These are phyloP conservation scores for Diaporthe humulicola DNA, from an alignment of 2,329 filamentous ascomycete genomes.

Conservation along the genomic window DNA sequence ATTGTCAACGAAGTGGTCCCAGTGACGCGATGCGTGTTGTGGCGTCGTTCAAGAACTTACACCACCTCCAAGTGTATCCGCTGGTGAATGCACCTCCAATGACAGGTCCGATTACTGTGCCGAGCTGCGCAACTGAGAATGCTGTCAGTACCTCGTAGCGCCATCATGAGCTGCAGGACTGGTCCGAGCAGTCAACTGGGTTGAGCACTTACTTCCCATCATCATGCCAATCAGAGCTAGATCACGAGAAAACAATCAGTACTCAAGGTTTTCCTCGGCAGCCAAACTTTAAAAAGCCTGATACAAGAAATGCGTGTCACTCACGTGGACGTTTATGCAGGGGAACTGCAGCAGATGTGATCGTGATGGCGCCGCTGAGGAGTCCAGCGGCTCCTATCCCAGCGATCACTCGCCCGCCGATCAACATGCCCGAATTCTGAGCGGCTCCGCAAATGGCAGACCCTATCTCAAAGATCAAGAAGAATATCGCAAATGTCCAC, in stretches of 20 bases:
- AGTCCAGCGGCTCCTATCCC: slow-evolving; percentile 66
- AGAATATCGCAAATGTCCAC: slow-evolving; percentile 56
- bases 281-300: too few species aligned
- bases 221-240: slow-evolving; percentile 41
- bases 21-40: not conserved
- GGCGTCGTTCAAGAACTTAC: slow-evolving; percentile 39
- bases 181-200: too few species aligned
- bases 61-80: slow-evolving; percentile 51
- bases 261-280: too few species aligned
- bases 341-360: slow-evolving; percentile 56
- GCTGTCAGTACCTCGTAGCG: not conserved
- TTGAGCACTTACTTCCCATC: slow-evolving; percentile 34
- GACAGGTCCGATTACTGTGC: slow-evolving; percentile 45
- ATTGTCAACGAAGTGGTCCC: too few species aligned
- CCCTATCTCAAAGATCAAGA: slow-evolving; percentile 68
- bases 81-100: slow-evolving; percentile 50
- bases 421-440: slow-evolving; percentile 63
- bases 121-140: slow-evolving; percentile 40
- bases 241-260: slow-evolving; percentile 31
- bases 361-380: slow-evolving; percentile 64
- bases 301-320: not conserved
- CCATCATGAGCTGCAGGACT: too few species aligned
- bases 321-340: slow-evolving; percentile 55
- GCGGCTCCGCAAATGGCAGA: too few species aligned
- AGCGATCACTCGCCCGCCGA: slow-evolving; percentile 66